phyloP scores from a whole-genome alignment of 2,329 filamentous ascomycete genomes.

The Colletotrichum sp. region DNA sequence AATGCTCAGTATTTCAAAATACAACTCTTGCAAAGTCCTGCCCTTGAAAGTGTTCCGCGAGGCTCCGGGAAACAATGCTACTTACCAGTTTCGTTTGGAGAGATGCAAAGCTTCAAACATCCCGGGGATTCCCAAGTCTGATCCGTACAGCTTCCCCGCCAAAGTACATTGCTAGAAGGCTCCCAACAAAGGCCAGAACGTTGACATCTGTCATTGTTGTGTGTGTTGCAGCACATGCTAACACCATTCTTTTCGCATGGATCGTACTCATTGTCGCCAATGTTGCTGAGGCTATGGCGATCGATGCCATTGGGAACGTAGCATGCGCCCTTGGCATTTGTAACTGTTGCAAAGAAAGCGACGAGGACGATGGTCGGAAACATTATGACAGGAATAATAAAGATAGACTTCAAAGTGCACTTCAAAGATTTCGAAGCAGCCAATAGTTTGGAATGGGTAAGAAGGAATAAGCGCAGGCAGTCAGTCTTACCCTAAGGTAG shows the following conservation, averaged over 20 bases:
- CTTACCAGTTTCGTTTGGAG: neutral
- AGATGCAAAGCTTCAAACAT: slow-evolving; percentile 24
- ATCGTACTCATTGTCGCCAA: neutral
- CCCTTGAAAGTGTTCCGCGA: neutral
- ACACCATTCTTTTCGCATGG: neutral
- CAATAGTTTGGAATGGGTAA: neutral
- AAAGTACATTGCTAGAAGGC: neutral
- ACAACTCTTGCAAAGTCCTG: neutral
- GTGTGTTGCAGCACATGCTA: neutral
- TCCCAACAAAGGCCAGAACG: neutral
- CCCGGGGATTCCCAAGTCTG: slow-evolving; percentile 22
- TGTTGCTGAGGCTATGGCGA: neutral
- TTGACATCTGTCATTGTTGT: neutral
- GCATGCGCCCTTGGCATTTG: slow-evolving; percentile 4
- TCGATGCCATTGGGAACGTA: neutral
- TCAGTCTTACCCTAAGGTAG: neutral
- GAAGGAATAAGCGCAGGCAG: neutral
- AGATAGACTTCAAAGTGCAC: neutral
- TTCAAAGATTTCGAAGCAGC: neutral
- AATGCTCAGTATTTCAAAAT: neutral
- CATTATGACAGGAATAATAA: neutral
- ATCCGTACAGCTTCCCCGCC: slow-evolving; percentile 26
- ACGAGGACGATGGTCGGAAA: neutral
- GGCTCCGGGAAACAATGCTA: neutral
- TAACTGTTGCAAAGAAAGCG: neutral